These are phyloP conservation scores for Filobasidium floriforme DNA, from an alignment of 768 basidiomycete species.

Conservation along the genomic window DNA sequence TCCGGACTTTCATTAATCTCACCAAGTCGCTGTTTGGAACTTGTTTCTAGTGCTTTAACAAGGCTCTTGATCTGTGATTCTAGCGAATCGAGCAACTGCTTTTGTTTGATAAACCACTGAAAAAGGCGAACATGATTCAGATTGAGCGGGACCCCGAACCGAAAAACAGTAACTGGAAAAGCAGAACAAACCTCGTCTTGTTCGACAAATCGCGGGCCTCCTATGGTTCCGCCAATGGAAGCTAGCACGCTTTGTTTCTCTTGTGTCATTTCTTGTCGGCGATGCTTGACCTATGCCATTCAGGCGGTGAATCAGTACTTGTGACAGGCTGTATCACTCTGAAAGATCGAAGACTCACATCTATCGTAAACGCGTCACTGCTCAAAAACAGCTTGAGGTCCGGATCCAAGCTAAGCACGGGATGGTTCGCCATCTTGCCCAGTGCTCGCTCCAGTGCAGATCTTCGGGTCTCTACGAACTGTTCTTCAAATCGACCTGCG, in stretches of 20 bases:
- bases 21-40: slow-evolving; percentile 77
- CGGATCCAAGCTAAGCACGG: slow-evolving; percentile 74
- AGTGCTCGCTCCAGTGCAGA: slow-evolving; percentile 80
- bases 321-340: background rate
- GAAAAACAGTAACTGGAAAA: too few relatives aligned
- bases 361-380: slow-evolving; percentile 80
- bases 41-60: slow-evolving; percentile 74
- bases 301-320: background rate
- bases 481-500: slow-evolving; percentile 71
- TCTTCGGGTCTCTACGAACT: slow-evolving; percentile 80
- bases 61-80: slow-evolving; percentile 81
- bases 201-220: slow-evolving; percentile 35
- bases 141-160: background rate
- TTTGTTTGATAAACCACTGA: slow-evolving; percentile 88
- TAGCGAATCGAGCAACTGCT: slow-evolving; percentile 73
- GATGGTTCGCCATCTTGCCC: slow-evolving; percentile 86
- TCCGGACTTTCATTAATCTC: slow-evolving; percentile 21
- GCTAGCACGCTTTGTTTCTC: slow-evolving; percentile 67
- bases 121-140: background rate
- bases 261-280: slow-evolving; percentile 70
- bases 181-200: slow-evolving; percentile 32
- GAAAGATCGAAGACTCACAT: slow-evolving; percentile 53
- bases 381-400: slow-evolving; percentile 88
- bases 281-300: slow-evolving; percentile 66
- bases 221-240: slow-evolving; percentile 62